Percentiles rank a stretch among this genome's conserved stretches.
Evolutionary conservation across 352 stramenopile species (phyloP).

Genomic region (Phytophthora megakarya): DNA sequence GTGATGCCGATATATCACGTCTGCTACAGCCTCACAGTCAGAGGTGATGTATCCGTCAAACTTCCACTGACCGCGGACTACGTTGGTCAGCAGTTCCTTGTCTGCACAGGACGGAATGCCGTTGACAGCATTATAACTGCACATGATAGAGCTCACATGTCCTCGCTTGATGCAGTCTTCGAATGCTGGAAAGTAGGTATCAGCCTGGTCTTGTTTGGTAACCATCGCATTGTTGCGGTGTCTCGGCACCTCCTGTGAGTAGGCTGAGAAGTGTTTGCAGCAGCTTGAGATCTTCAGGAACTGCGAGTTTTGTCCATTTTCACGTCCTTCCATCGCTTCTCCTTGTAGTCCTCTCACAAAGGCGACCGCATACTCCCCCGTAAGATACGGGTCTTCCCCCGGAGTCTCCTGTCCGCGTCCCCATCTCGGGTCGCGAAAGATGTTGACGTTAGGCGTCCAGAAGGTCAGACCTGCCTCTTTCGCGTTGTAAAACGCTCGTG

Average conservation of each 20-base stretch:
- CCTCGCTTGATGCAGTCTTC: slow-evolving; percentile 81
- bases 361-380: slow-evolving; percentile 76
- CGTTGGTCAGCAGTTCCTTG: slow-evolving; percentile 69
- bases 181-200: slow-evolving; percentile 91
- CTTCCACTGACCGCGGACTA: slow-evolving; percentile 84
- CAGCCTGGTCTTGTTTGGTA: slow-evolving; percentile 81
- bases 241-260: slow-evolving; percentile 82
- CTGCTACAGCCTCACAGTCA: slow-evolving; percentile 89
- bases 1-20: slow-evolving; percentile 79
- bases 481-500: slow-evolving; percentile 78
- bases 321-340: slow-evolving; percentile 39
- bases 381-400: slow-evolving; percentile 92
- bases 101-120: slow-evolving; percentile 91
- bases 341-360: slow-evolving; percentile 90
- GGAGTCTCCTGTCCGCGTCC: slow-evolving; percentile 90
- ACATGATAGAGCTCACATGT: slow-evolving; percentile 91
- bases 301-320: slow-evolving; percentile 1
- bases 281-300: slow-evolving; percentile 85
- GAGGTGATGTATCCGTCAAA: slow-evolving; percentile 93
- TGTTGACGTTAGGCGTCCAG: slow-evolving; percentile 95
- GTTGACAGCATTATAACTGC: slow-evolving; percentile 95
- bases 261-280: slow-evolving; percentile 94
- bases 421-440: slow-evolving; percentile 92
- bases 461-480: slow-evolving; percentile 85
- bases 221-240: slow-evolving; percentile 91